Base-by-base conservation (phyloP, 805 yeast species). In the Candida palmyrensis region DNA sequence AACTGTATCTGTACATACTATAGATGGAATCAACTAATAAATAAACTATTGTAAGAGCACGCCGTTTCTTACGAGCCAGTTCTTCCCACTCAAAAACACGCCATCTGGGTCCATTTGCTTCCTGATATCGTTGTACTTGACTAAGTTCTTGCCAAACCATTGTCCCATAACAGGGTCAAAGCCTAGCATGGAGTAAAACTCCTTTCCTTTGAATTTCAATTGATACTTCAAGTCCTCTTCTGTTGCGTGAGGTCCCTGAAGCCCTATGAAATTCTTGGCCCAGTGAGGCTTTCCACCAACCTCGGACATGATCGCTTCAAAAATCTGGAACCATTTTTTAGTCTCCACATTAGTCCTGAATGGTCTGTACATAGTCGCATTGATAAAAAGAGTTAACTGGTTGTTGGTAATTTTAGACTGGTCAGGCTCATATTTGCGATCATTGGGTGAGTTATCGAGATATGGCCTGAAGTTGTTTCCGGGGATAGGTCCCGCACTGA, bases 351-450 rank as follows among this genome's bases (percentile, higher is more conserved):
- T 73, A 36, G 75, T 72, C 22, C 74, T 71, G 59, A 90, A 90
- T n/a, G 98, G 98, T 57, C 97, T 73, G 58, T 89, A 90, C 78
- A 90, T 84, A 1, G 97, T 90, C 6, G 96, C 96, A 53, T 90
- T 92, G 48, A 90, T 72, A 61, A 83, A 88, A 39, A 90, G 55
- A 0, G 96, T 84, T 46, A 90, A 68, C 57, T 86, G 94, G 30
- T 79, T 76, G 52, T 85, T 84, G 23, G 82, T 70, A 27, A 77
- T 66, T 19, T 66, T 56, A 3, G 76, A 71, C 2, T 32, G 40
- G 40, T 59, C 65, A 21, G 77, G 75, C 12, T 68, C 74, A 53
- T 78, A 77, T 20, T 72, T 70, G 37, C 81, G 62, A 36, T 62
- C 58, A 28, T 43, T 45, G 7, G 96, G 95, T 1, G 96, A 79